Evolutionary conservation across 192 early-diverging fungal genomes (phyloP), one percentile per base, ranked within the genome.

Genomic region (Coemansia sp.): DNA sequence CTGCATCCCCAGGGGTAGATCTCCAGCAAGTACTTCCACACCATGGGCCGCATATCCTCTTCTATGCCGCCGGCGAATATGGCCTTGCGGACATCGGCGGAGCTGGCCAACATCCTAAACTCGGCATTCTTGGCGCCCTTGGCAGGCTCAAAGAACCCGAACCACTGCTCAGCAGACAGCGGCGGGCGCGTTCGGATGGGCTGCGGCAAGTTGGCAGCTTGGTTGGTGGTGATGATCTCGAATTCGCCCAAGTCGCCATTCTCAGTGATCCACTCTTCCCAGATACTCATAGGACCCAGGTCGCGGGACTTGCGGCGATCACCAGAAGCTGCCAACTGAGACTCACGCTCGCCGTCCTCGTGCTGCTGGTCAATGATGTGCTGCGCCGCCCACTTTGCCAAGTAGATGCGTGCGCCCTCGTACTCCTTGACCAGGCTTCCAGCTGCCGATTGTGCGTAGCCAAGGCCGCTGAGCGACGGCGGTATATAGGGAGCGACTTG

Each of bases 11-110:
- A 99, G 12, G 93, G 86, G 68, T 93, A 96, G 4, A 98, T 85
- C 14, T 85, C 86, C 35, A 95, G 73, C 53, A 99, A 82, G 67
- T 92, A 99, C 62, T 93, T 91, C 95, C 95, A 98, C 9, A 94
- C 93, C 27, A 93, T 85, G 7, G 89, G 86, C 20, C 94, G 86
- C 43, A 95, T 86, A 41, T 90, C 89, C 53, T 88, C 85, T 32
- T 93, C 91, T 2, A 98, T 82, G 6, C 96, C 94, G 22, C 91
- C 90, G 32, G 88, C 74, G 64, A 93, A 94, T 22, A 93, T 82
- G 15, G 82, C 80, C 11, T 83, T 77, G 31, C 86, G 83, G 0
- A 92, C 83, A 8, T 82, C 64, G 15, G 77, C 83, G 24, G 87
- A 61, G 35, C 79, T 73, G 9, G 82, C 86, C 1, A 59, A 49